Percentiles rank a stretch among this genome's conserved stretches.
Evolutionary conservation across 768 basidiomycete species (phyloP).

Genomic region (Strobilomyces echinocephalus): DNA sequence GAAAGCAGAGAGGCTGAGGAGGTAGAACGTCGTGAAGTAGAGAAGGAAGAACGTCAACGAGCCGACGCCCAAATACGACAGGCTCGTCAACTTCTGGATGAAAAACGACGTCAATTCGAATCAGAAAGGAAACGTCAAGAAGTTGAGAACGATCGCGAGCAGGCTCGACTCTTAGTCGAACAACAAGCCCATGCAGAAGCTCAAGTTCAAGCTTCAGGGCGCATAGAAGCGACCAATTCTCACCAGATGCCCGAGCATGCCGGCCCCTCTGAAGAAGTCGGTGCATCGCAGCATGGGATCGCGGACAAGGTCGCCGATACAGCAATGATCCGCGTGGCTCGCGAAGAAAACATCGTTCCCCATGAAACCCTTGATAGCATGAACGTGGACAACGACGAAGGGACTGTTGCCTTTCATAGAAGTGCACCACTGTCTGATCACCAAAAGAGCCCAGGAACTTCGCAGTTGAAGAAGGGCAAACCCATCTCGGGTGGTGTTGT

Average conservation of each 20-base stretch:
- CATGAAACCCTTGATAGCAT: not conserved
- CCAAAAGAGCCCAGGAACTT: not conserved
- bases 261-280: not conserved
- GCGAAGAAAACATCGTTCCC: not conserved
- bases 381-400: slow-evolving; percentile 3
- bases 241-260: slow-evolving; percentile 1
- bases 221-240: not conserved
- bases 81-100: slow-evolving; percentile 1
- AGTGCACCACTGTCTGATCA: not conserved
- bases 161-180: slow-evolving; percentile 8
- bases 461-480: slow-evolving; percentile 1
- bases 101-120: slow-evolving; percentile 3
- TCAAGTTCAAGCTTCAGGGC: slow-evolving; percentile 1
- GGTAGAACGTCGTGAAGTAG: slow-evolving; percentile 11
- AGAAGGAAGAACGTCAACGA: slow-evolving; percentile 12
- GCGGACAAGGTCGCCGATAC: slow-evolving; percentile 27
- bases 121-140: slow-evolving; percentile 10
- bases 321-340: slow-evolving; percentile 24
- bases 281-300: slow-evolving; percentile 23
- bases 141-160: not conserved
- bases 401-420: not conserved
- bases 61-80: slow-evolving; percentile 9
- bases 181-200: slow-evolving; percentile 8
- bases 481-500: slow-evolving; percentile 18
- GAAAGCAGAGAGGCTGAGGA: slow-evolving; percentile 14